Percentiles rank a stretch among this genome's conserved stretches.
Evolutionary conservation across 345 rosid species (phyloP).

Genomic region (Zanthoxylum bungeanum): DNA sequence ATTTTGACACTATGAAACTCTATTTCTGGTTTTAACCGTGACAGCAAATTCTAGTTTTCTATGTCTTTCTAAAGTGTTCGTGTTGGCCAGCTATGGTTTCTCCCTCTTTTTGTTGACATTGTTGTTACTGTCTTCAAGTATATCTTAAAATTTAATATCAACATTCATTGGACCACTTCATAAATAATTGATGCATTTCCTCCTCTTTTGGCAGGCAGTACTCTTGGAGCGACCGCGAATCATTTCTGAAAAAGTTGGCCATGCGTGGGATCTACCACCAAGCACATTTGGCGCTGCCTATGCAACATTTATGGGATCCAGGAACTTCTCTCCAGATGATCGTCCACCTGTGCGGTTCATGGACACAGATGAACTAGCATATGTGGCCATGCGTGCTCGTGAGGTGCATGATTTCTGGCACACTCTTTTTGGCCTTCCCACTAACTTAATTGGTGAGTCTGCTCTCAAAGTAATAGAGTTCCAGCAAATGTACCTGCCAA

Average conservation of each 20-base stretch:
- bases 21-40: background rate
- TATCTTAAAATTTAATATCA: background rate
- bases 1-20: background rate
- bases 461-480: constrained; percentile 75
- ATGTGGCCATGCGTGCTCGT: constrained; percentile 65
- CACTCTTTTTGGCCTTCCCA: constrained; percentile 66
- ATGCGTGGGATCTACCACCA: constrained; percentile 71
- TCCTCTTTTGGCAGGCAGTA: constrained; percentile 37
- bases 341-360: constrained; percentile 76
- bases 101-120: no score
- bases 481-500: constrained; percentile 71
- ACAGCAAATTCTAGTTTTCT: background rate
- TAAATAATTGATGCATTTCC: background rate
- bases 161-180: background rate
- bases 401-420: constrained; percentile 88
- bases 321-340: constrained; percentile 74
- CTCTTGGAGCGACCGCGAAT: constrained; percentile 67
- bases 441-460: constrained; percentile 69
- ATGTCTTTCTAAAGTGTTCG: background rate
- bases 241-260: constrained; percentile 52
- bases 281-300: constrained; percentile 83
- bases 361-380: constrained; percentile 74
- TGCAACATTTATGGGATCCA: constrained; percentile 84
- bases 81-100: background rate
- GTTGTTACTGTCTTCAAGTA: background rate